Evolutionary conservation across 345 rosid species (phyloP).

Genomic region (Crucihimalaya himalaica): DNA sequence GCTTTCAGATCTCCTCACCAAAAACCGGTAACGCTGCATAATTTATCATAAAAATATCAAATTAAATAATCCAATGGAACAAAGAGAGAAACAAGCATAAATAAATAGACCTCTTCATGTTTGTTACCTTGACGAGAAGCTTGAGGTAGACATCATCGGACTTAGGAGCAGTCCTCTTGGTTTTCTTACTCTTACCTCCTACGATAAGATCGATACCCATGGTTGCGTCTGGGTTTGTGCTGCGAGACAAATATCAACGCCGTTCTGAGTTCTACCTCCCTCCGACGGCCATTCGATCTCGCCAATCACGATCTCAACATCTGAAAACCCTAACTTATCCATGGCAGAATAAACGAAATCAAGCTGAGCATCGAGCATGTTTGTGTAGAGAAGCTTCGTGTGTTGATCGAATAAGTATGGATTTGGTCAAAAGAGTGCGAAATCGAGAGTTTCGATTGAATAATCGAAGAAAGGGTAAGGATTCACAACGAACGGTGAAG

Average conservation of each 20-base stretch:
- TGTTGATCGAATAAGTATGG: conserved; percentile 55
- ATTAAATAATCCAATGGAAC: no score
- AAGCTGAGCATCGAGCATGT: conserved; percentile 89
- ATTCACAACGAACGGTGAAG: conserved; percentile 76
- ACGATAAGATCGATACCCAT: no score
- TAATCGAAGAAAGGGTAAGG: conserved; percentile 85
- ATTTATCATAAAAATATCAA: no score
- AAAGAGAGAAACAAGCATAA: no score
- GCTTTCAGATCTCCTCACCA: no score
- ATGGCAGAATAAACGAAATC: conserved; percentile 85
- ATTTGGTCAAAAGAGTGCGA: conserved; percentile 71
- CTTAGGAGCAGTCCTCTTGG: no score
- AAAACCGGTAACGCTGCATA: no score
- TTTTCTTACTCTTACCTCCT: no score
- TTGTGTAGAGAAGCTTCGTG: conserved; percentile 57
- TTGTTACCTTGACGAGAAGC: no score
- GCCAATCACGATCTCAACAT: conserved; percentile 75
- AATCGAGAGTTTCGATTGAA: conserved; percentile 67
- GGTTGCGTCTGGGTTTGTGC: no score
- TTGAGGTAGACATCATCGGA: no score
- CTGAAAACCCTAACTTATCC: conserved; percentile 60
- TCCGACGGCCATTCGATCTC: conserved; percentile 92
- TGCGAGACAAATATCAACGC: conserved; percentile 55
- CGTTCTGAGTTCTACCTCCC: conserved; percentile 63
- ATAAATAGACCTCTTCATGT: no score